Conservation (phyloP, 2,329 filamentous ascomycete species). For the Coniochaeta hoffmannii region DNA sequence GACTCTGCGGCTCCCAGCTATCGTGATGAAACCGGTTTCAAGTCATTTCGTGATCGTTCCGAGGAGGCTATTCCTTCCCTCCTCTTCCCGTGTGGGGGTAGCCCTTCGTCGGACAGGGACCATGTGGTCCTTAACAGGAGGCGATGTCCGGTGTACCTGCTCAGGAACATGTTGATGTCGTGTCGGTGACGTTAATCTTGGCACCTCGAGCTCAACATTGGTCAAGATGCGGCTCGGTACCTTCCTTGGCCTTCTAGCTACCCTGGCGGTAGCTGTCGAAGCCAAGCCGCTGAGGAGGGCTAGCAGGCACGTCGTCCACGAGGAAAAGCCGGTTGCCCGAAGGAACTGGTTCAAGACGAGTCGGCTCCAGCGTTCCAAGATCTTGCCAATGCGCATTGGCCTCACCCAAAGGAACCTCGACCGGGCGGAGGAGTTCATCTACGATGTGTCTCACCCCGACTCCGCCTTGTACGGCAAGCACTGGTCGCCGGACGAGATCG, state of each 20-base stretch:
- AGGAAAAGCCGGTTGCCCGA: conserved; percentile 18
- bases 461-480: conserved; percentile 39
- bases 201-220: conserved; percentile 4
- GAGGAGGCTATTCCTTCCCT: background rate
- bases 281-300: conserved; percentile 12
- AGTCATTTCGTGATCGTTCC: background rate
- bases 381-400: conserved; percentile 32
- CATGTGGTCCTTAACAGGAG: background rate
- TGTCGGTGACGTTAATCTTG: background rate
- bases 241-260: conserved; percentile 16
- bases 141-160: background rate
- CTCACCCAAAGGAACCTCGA: conserved; percentile 38
- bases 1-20: background rate
- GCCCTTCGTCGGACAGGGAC: background rate
- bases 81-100: background rate
- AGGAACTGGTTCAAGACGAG: conserved; percentile 16
- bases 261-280: conserved; percentile 21
- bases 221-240: conserved; percentile 15
- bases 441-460: conserved; percentile 34
- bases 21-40: conserved; percentile 1
- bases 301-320: conserved; percentile 22
- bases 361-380: conserved; percentile 13
- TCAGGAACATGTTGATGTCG: background rate
- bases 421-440: conserved; percentile 33
- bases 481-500: conserved; percentile 34